Percentiles rank a stretch among this genome's conserved stretches.
phyloP scores from a whole-genome alignment of 257 asterid genomes.

The Datura wrightii region DNA sequence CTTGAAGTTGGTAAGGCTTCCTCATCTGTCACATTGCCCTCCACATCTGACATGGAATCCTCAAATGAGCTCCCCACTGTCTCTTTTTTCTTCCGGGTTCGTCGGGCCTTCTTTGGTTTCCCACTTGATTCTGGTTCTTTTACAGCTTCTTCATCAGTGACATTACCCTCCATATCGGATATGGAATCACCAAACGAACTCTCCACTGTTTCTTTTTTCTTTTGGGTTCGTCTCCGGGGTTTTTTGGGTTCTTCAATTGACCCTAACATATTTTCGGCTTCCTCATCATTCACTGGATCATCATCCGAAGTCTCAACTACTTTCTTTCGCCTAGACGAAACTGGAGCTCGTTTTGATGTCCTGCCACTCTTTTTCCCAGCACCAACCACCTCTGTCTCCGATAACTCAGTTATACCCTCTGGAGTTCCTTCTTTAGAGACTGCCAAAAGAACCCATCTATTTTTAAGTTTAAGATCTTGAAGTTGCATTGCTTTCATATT shows the following conservation, averaged over 20 bases:
- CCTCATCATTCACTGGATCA: constrained; percentile 42
- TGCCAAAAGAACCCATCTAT: constrained; percentile 55
- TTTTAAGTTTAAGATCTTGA: constrained; percentile 51
- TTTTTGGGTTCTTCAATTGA: constrained; percentile 51
- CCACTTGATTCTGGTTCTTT: constrained; percentile 48
- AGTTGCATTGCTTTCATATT: constrained; percentile 51
- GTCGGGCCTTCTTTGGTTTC: constrained; percentile 48
- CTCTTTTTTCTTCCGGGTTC: constrained; percentile 60
- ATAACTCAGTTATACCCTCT: constrained; percentile 47
- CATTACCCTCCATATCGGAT: constrained; percentile 37
- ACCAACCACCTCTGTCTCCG: constrained; percentile 52
- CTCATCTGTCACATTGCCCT: constrained; percentile 47
- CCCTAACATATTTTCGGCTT: constrained; percentile 41
- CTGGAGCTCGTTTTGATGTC: constrained; percentile 57
- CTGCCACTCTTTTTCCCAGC: constrained; percentile 55
- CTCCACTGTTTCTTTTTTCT: constrained; percentile 54
- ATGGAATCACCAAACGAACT: constrained; percentile 47
- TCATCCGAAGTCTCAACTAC: constrained; percentile 45
- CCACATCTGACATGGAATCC: constrained; percentile 37
- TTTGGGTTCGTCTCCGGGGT: constrained; percentile 52
- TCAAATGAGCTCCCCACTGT: constrained; percentile 44
- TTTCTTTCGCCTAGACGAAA: constrained; percentile 58
- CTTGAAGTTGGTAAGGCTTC: constrained; percentile 46
- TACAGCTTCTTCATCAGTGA: constrained; percentile 48
- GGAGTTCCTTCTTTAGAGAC: constrained; percentile 50